Evolutionary conservation across 129 eudicot species (phyloP).

Genomic region (Scalesia atractyloides): DNA sequence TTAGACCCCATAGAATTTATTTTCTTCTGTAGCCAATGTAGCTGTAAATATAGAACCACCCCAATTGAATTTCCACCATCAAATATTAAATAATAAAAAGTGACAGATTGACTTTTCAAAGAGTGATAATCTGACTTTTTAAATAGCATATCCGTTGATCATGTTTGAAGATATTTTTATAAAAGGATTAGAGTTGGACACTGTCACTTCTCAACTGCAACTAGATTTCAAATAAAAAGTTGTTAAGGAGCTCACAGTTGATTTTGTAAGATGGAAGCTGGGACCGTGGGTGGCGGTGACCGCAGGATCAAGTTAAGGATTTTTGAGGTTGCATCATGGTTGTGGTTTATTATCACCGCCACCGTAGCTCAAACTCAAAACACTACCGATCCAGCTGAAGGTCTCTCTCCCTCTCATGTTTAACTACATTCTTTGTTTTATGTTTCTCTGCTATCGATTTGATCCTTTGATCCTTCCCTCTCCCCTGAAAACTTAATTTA

Average conservation of each 20-base stretch:
- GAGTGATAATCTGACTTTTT: no score
- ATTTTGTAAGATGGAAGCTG: slow-evolving; percentile 6
- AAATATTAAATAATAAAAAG: not conserved
- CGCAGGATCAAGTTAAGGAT: not conserved
- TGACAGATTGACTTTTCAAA: slow-evolving; percentile 3
- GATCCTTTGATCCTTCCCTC: no score
- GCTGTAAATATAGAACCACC: no score
- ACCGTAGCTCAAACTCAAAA: slow-evolving; percentile 13
- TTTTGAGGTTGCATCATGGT: slow-evolving; percentile 1
- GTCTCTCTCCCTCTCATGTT: slow-evolving; percentile 8
- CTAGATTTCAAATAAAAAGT: not conserved
- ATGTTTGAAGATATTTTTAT: not conserved
- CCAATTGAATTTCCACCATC: not conserved
- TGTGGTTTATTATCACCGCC: not conserved
- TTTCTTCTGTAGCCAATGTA: no score
- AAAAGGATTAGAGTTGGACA: not conserved
- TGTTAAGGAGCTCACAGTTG: not conserved
- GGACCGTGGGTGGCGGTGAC: not conserved
- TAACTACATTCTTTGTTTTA: not conserved
- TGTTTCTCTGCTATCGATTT: not conserved
- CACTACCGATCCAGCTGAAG: slow-evolving; percentile 29
- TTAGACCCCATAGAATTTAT: no score
- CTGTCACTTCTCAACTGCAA: not conserved
- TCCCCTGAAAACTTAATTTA: no score
- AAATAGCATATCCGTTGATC: not conserved